Evolutionary conservation across 495 filamentous ascomycete species (phyloP), one percentile per base, ranked within the genome.

Genomic region (Elasticomyces elasticus): DNA sequence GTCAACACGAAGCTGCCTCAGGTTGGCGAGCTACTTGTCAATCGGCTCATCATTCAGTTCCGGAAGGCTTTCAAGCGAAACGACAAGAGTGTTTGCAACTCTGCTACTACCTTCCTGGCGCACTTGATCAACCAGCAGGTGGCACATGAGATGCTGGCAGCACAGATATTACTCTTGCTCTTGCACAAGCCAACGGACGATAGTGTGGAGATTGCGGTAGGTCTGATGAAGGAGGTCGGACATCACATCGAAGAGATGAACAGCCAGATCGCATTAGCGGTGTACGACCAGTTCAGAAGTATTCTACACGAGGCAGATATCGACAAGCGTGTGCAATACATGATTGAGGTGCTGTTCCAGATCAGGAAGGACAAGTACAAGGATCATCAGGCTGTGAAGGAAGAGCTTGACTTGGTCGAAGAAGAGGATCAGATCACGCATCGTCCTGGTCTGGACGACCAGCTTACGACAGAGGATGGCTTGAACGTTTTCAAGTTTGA

Each of bases 361-460:
- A 83, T 96, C 28, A 81, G 92, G 49, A 97, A 95, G 68, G 92
- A 97, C 67, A 83, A 84, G 46, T 99, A 91, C 72, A 96, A 95
- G 72, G 88, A 97, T 62, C 87, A 96, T 57, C 88, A 80, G 6
- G 82, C 87, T 0, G 77, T 99, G 63, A 88, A 82, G 62, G 88
- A 95, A 63, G 94, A 97, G 63, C 74, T 99, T 28, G 92, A 99
- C 71, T 67, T 99, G 13, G 84, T 99, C 19, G 89, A 95, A 66
- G 94, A 97, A 64, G 91, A 96, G 63, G 92, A 99, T 63, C 91
- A 96, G 58, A 94, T 96, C 56, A 96, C 91, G 1, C 92, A 98
- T 68, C 78, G 76, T 47, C 72, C 84, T 19, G 80, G 81, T 19
- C 69, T 97, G 24, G 85, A 89, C 25, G 67, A 68, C 55, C 89